A percentile compares a stretch with the other conserved stretches of the same genome.
These are phyloP conservation scores for Poterioochromonas sp. DNA, from an alignment of 352 stramenopile genomes.

Conservation along the genomic window DNA sequence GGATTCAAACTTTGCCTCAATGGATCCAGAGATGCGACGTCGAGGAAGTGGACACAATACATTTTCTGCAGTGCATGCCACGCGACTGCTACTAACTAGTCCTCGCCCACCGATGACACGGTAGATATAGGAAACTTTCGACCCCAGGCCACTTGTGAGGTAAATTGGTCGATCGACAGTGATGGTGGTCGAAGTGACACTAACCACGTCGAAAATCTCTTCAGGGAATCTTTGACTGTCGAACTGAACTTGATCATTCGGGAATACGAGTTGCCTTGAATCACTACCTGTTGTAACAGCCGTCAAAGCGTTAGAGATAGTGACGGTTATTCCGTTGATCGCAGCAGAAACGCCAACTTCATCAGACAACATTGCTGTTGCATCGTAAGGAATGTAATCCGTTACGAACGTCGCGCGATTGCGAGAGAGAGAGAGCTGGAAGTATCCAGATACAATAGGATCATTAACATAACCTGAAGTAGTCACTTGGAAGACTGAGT, in stretches of 20 bases:
- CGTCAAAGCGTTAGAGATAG: neutral
- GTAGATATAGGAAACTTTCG: neutral
- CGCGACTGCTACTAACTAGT: slow-evolving; percentile 43
- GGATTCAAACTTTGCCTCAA: slow-evolving; percentile 53
- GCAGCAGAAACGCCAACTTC: slow-evolving; percentile 46
- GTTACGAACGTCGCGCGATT: slow-evolving; percentile 50
- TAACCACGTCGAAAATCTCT: slow-evolving; percentile 16
- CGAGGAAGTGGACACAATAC: slow-evolving; percentile 42
- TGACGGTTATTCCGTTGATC: neutral
- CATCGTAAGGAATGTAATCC: slow-evolving; percentile 80
- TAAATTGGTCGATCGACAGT: slow-evolving; percentile 23
- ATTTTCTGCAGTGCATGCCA: slow-evolving; percentile 48
- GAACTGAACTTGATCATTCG: slow-evolving; percentile 49
- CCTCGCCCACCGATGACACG: slow-evolving; percentile 49
- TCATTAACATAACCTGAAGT: slow-evolving; percentile 42
- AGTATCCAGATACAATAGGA: slow-evolving; percentile 52
- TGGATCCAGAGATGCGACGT: slow-evolving; percentile 46
- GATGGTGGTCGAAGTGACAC: slow-evolving; percentile 43
- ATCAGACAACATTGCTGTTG: slow-evolving; percentile 64
- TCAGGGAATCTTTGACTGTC: slow-evolving; percentile 42
- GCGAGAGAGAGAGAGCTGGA: slow-evolving; percentile 49
- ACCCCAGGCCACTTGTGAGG: neutral
- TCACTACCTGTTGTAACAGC: neutral
- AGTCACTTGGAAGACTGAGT: slow-evolving; percentile 50
- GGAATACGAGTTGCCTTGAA: slow-evolving; percentile 48